Evolutionary conservation across 2,329 filamentous ascomycete species (phyloP), one percentile per base, ranked within the genome.

Genomic region (Chaetomiaceae sp.): DNA sequence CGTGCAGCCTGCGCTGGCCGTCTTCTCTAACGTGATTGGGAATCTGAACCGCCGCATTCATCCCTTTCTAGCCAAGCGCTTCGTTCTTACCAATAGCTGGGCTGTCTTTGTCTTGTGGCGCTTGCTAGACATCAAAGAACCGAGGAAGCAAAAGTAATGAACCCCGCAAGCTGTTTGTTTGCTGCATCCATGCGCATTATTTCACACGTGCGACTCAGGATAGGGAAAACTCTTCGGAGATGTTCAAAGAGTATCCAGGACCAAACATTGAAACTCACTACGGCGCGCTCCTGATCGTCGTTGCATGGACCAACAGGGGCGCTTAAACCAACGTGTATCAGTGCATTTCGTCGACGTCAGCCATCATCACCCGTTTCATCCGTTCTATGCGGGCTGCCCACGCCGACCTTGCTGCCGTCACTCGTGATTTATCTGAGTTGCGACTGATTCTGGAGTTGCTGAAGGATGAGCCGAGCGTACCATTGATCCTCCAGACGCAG

Each of bases 291-390:
- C 43, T 36, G 43, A 46, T 46, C 43, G 14, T 11, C 32, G 32
- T 14, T 36, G 32, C 43, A 46, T 10, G 14, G 14, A 46, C 16
- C 20, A 25, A 25, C 7, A 7, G 23, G 13, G 14, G 21, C n/a
- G n/a, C 11, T 38, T 11, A 16, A 29, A 9, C 13, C 33, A 18
- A n/a, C 44, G 5, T 42, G n/a, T n/a, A 42, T 7, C 14, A 2
- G 25, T 27, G 45, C 40, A 61, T 64, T 36, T 53, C 54, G 14
- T 56, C 53, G 9, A 64, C 62, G 1, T 63, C 58, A 13, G 49
- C 51, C 38, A 55, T 58, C 36, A 61, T 64, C 44, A 63, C 61
- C 9, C 54, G 49, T 23, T 64, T 64, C 53, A 62, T 64, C 47
- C 59, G 62, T 25, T 57, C 55, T 5, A 55, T 63, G 29, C 59